A percentile compares a stretch with the other conserved stretches of the same genome.
Evolutionary conservation across 106 monocot genomes (phyloP).

Genomic region (Allium cepa): DNA sequence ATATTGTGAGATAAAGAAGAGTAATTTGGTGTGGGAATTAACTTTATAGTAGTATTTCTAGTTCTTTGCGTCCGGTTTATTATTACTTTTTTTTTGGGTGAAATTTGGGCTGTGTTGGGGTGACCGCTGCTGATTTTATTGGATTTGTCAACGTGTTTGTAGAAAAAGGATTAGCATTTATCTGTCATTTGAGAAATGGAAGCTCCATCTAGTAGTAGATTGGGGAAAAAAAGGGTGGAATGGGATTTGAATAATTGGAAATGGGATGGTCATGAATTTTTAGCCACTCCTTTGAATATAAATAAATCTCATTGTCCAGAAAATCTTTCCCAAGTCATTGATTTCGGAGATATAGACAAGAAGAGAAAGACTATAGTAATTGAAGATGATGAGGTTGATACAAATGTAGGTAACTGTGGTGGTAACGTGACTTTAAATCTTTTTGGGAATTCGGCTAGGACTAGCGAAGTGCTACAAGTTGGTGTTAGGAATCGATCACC

Average conservation of each 20-base stretch:
- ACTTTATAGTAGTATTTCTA: no score
- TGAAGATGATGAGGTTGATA: slow-evolving; percentile 26
- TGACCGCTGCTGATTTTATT: background rate
- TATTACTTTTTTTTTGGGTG: background rate
- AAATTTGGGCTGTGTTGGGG: background rate
- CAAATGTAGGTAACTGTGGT: background rate
- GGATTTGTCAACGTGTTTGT: background rate
- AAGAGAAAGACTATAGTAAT: slow-evolving; percentile 33
- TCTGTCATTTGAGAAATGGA: no score
- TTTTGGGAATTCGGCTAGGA: slow-evolving; percentile 27
- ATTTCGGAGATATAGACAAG: slow-evolving; percentile 31
- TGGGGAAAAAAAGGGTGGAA: slow-evolving; percentile 32
- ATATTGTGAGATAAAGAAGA: no score
- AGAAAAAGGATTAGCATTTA: no score
- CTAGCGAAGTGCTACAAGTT: slow-evolving; percentile 28
- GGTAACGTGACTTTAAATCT: slow-evolving; percentile 38
- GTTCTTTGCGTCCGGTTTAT: no score
- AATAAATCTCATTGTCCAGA: no score
- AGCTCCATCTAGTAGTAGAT: background rate
- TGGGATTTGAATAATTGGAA: slow-evolving; percentile 87
- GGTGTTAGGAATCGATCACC: slow-evolving; percentile 21
- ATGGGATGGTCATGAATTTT: slow-evolving; percentile 67
- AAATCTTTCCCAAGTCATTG: background rate
- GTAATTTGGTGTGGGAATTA: no score
- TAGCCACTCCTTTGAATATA: slow-evolving; percentile 47